Evolutionary conservation across 352 stramenopile genomes (phyloP).

Genomic region (Globisporangium yorkense): DNA sequence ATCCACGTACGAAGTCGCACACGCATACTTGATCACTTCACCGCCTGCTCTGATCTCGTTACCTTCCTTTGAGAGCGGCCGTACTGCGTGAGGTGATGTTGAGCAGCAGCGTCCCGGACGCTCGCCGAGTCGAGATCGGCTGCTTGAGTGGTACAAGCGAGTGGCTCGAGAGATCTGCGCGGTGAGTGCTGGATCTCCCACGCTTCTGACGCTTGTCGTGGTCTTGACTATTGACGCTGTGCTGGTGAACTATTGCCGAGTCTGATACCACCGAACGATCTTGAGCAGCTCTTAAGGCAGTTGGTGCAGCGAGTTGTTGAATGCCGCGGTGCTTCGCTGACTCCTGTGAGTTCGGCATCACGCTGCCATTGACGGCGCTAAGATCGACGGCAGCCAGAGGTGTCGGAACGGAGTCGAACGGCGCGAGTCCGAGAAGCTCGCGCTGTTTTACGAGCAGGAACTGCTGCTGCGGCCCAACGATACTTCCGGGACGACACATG

Average conservation of each 20-base stretch:
- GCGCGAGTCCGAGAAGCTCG: background rate
- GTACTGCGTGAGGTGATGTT: background rate
- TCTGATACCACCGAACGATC: too few species aligned
- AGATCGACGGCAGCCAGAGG: background rate
- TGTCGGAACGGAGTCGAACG: background rate
- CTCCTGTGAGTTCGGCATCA: too few species aligned
- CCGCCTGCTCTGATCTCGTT: background rate
- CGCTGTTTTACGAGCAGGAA: conserved; percentile 82
- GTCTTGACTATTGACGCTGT: too few species aligned
- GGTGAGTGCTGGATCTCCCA: too few species aligned
- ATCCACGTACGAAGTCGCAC: too few species aligned
- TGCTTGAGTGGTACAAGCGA: conserved; percentile 4
- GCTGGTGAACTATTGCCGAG: too few species aligned
- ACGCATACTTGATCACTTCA: too few species aligned
- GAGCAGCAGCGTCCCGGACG: background rate
- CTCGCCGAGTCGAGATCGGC: background rate
- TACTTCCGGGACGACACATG: conserved; percentile 91
- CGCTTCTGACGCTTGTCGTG: too few species aligned
- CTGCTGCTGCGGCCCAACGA: conserved; percentile 95
- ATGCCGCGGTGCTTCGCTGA: too few species aligned
- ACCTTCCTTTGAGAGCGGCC: background rate
- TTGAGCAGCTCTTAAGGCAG: too few species aligned
- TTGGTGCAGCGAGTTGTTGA: too few species aligned
- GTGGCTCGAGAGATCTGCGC: background rate
- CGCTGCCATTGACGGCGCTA: too few species aligned